Percentiles rank a stretch among this genome's conserved stretches.
Conservation (phyloP, 768 basidiomycete genomes). For the Leccinellum albellum region DNA sequence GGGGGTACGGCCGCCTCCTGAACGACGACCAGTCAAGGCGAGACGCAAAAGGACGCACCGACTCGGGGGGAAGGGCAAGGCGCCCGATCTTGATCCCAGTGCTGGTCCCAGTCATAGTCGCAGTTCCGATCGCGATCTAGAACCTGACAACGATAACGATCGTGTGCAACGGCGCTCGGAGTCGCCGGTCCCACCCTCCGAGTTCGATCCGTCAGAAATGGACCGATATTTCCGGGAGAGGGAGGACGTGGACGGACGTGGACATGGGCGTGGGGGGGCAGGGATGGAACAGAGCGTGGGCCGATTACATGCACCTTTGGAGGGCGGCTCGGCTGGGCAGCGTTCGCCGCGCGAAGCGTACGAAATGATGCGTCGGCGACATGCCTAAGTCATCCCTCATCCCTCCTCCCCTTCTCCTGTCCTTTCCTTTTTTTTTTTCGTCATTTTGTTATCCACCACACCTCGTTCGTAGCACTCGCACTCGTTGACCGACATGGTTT, state of each 20-base stretch:
- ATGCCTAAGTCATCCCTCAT: not conserved
- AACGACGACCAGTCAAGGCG: constrained; percentile 64
- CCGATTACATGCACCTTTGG: not conserved
- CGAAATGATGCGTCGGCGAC: not conserved
- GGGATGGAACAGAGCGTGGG: not conserved
- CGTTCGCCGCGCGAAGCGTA: not conserved
- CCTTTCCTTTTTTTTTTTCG: not conserved
- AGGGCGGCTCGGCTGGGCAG: not conserved
- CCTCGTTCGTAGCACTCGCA: not conserved
- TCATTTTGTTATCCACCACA: not conserved
- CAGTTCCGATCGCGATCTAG: not conserved
- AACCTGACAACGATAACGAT: constrained; percentile 2
- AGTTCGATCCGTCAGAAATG: constrained; percentile 70
- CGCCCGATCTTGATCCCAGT: not conserved
- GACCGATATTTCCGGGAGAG: constrained; percentile 63
- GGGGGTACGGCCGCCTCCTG: constrained; percentile 34
- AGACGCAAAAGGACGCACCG: constrained; percentile 70
- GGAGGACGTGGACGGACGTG: not conserved
- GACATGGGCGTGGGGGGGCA: not conserved
- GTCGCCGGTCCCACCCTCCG: constrained; percentile 40
- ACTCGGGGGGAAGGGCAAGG: constrained; percentile 38
- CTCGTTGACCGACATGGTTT: not conserved
- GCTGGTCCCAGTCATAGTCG: not conserved
- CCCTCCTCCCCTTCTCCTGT: not conserved
- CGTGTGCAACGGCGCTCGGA: constrained; percentile 19